Conservation (phyloP, 257 asterid genomes). For the Paulownia fortunei region DNA sequence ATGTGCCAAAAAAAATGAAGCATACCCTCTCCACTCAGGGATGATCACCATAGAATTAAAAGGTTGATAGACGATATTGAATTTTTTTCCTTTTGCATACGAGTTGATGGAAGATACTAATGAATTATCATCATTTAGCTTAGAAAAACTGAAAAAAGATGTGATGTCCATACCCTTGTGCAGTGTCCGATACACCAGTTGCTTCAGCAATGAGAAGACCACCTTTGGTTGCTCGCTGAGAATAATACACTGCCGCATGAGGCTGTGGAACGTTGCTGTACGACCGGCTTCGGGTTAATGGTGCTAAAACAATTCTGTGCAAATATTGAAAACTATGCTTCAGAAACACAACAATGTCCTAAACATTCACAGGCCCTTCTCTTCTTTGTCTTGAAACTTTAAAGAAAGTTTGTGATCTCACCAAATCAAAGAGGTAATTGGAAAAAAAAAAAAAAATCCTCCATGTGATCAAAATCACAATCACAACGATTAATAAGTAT, state of each 20-base stretch:
- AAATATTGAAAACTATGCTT: not conserved
- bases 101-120: not conserved
- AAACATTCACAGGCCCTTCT: no score
- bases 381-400: not conserved
- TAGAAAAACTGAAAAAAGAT: not conserved
- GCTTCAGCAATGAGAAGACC: conserved; percentile 48
- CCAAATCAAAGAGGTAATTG: not conserved
- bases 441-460: not conserved
- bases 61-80: no score
- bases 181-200: conserved; percentile 39
- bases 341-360: not conserved
- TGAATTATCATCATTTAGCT: not conserved
- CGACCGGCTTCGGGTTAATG: conserved; percentile 44
- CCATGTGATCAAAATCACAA: not conserved
- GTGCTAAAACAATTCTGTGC: conserved; percentile 45
- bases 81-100: no score
- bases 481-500: no score
- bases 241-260: conserved; percentile 40
- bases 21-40: not conserved
- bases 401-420: not conserved
- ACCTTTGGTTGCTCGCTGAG: conserved; percentile 47
- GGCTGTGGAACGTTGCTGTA: conserved; percentile 42
- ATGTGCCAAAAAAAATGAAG: not conserved
- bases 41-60: not conserved
- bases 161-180: conserved; percentile 43